These are phyloP conservation scores for Diplocarpon mali DNA, from an alignment of 2,329 filamentous ascomycete species.

Conservation along the genomic window DNA sequence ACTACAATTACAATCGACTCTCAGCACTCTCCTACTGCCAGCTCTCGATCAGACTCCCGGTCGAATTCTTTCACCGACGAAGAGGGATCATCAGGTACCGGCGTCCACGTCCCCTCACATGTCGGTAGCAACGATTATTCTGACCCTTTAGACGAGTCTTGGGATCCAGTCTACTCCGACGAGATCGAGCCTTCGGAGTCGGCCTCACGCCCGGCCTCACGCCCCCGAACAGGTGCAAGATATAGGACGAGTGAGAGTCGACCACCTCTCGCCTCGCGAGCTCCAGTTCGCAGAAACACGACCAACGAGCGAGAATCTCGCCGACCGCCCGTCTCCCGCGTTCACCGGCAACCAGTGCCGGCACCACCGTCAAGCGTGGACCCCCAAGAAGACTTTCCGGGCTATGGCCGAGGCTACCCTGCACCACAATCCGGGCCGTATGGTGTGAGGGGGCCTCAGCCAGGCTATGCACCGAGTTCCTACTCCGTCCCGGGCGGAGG, in stretches of 20 bases:
- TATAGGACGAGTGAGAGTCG: conserved; percentile 24
- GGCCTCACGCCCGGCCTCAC: conserved; percentile 39
- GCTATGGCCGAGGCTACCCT: conserved; percentile 32
- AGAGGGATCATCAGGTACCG: conserved; percentile 24
- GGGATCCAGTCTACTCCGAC: conserved; percentile 32
- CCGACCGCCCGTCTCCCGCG: conserved; percentile 29
- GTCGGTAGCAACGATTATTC: conserved; percentile 30
- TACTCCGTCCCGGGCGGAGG: conserved; percentile 18
- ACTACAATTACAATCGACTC: conserved; percentile 21
- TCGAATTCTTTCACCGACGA: conserved; percentile 24
- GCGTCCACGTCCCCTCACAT: conserved; percentile 24
- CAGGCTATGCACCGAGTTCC: conserved; percentile 24
- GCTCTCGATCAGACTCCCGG: conserved; percentile 22
- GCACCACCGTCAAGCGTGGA: conserved; percentile 52
- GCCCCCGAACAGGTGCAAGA: conserved; percentile 17
- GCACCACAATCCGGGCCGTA: conserved; percentile 25
- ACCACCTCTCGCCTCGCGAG: conserved; percentile 31
- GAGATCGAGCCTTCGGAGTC: conserved; percentile 48
- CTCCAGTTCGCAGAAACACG: conserved; percentile 29
- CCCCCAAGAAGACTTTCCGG: conserved; percentile 49
- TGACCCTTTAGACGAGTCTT: conserved; percentile 28
- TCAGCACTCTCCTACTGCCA: conserved; percentile 15
- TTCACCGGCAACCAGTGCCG: conserved; percentile 34
- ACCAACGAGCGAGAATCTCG: conserved; percentile 28
- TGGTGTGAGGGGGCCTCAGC: conserved; percentile 19